Base-by-base conservation (phyloP, 164 flowering plant genomes). In the Sextonia rubra region DNA sequence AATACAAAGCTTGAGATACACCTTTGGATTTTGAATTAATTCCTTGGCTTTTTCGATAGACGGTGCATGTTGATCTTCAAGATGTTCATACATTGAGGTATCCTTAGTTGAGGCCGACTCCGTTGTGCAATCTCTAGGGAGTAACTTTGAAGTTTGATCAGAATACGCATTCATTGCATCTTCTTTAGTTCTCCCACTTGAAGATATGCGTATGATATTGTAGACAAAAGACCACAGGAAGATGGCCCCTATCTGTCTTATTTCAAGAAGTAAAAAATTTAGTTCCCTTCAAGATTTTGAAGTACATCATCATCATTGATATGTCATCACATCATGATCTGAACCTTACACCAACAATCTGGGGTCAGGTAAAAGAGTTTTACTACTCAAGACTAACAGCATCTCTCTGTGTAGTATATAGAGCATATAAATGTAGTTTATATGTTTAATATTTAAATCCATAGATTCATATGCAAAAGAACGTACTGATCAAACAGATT, bases 161-260 rank as follows among this genome's bases (percentile, higher is more conserved):
- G 72, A 32, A 63, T 74, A 29, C 15, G 20, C 44, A 18, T 18
- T 64, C 47, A 27, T 52, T 27, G 22, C 66, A 58, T 27, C 76
- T 30, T 69, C 83, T 66, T 72, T 71, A 12, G 71, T 37, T 37
- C 62, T 71, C 11, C 23, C 64, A 44, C 26, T 76, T 64, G 90
- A 74, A 60, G 74, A 88, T 44, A 84, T 20, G 56, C 91, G 75
- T 71, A 91, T 77, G 11, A 91, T 76, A 69, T 83, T 83, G 79
- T 85, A 91, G 17, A 86, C 90, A 70, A 85, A 87, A 24, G 90
- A 79, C 97, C 97, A 91, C 65, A 90, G 64, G 73, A 77, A 88
- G 66, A 91, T 58, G 32, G 93, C 87, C 25, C 93, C 93, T 1
- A 88, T 69, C 97, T 90, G 85, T 37, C 11, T 37, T 37, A 37